phyloP scores from a whole-genome alignment of 202 grass and related monocot species.

The Musa balbisiana region DNA sequence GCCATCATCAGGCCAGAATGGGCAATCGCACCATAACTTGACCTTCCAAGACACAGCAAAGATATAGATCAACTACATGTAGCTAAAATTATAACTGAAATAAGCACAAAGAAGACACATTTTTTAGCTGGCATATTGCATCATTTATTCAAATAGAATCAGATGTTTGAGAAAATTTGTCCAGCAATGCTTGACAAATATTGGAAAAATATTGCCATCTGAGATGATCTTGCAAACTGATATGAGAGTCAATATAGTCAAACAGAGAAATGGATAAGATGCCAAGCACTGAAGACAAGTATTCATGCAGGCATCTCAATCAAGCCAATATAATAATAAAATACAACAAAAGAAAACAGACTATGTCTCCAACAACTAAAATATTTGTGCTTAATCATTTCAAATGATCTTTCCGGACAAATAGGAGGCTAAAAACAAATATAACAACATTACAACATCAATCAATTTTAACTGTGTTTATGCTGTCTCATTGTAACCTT shows the following conservation, averaged over 20 bases:
- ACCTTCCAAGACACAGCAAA: constrained; percentile 36
- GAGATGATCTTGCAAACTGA: not conserved
- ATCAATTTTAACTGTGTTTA: not conserved
- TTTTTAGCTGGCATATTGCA: not conserved
- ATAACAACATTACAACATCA: not conserved
- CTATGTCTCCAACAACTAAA: not conserved
- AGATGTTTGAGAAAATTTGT: not conserved
- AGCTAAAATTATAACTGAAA: not conserved
- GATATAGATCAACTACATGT: not conserved
- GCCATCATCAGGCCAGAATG: constrained; percentile 95
- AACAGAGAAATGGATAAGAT: not conserved
- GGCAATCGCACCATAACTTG: constrained; percentile 96
- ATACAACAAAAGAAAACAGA: not conserved
- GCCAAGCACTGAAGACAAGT: not conserved
- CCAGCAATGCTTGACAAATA: not conserved
- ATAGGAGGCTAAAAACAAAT: not conserved
- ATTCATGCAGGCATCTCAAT: not conserved
- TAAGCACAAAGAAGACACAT: not conserved
- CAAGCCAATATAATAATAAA: not conserved
- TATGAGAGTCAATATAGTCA: not conserved
- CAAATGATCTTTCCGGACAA: not conserved
- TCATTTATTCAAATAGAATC: not conserved
- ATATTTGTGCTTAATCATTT: not conserved
- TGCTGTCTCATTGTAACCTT: not conserved
- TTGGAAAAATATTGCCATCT: not conserved